phyloP scores from a whole-genome alignment of 257 asterid genomes.

The Lantana camara region DNA sequence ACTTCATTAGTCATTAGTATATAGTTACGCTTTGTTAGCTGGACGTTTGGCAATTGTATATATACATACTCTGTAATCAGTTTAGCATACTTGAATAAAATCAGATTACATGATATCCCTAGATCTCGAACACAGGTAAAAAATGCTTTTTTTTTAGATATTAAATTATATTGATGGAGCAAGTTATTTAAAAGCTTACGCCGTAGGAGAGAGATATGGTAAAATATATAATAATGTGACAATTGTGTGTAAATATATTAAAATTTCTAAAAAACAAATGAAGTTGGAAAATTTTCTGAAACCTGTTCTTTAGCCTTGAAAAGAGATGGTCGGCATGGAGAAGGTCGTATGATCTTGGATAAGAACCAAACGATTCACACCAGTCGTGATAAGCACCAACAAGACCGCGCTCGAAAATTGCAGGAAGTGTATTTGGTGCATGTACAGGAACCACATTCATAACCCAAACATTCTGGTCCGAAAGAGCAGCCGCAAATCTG shows the following conservation, averaged over 20 bases:
- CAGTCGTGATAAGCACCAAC: conserved; percentile 89
- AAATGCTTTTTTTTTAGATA: not conserved
- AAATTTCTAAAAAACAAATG: not conserved
- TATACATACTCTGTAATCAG: too few relatives aligned
- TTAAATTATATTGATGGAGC: not conserved
- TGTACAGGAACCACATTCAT: conserved; percentile 88
- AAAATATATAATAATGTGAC: not conserved
- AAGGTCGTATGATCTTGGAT: conserved; percentile 93
- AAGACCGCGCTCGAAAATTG: conserved; percentile 90
- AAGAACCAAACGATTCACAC: conserved; percentile 93
- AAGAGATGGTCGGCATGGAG: conserved; percentile 97
- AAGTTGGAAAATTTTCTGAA: not conserved
- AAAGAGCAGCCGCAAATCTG: conserved; percentile 97
- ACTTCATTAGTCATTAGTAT: too few relatives aligned
- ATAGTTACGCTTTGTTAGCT: too few relatives aligned
- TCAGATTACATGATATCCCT: too few relatives aligned
- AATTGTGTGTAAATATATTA: not conserved
- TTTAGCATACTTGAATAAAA: too few relatives aligned
- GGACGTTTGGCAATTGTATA: too few relatives aligned
- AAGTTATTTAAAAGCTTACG: not conserved
- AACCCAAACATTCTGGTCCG: conserved; percentile 79
- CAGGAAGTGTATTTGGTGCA: conserved; percentile 89
- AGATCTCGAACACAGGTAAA: too few relatives aligned
- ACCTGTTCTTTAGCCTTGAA: conserved; percentile 95
- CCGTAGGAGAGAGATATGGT: not conserved